phyloP scores from a whole-genome alignment of 768 basidiomycete genomes.

The Dentipellis sp. region DNA sequence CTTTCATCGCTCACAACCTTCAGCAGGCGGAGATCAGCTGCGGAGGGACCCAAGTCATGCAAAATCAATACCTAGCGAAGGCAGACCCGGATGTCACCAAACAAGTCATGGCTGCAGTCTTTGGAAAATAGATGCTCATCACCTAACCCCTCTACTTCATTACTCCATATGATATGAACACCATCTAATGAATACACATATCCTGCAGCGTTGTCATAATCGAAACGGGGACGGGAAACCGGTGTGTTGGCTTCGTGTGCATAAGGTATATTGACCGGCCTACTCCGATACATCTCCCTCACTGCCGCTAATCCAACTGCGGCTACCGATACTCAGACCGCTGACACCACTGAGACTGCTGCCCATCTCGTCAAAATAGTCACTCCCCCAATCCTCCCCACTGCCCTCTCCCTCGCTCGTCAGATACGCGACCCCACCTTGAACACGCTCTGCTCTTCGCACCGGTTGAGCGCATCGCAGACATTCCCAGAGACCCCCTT shows the following conservation, averaged over 20 bases:
- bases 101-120: conserved; percentile 38
- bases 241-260: neutral
- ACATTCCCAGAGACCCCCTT: conserved; percentile 68
- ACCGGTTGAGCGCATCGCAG: conserved; percentile 68
- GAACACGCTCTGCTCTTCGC: conserved; percentile 51
- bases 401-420: conserved; percentile 31
- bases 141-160: no score
- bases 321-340: conserved; percentile 12
- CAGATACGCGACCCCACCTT: conserved; percentile 15
- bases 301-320: conserved; percentile 14
- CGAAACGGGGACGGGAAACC: no score
- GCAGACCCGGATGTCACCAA: conserved; percentile 68
- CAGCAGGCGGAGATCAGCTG: conserved; percentile 51
- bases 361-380: conserved; percentile 19
- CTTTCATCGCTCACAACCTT: neutral
- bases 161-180: no score
- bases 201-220: no score
- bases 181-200: no score
- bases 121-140: conserved; percentile 2
- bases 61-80: conserved; percentile 47
- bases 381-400: conserved; percentile 52
- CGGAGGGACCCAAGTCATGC: conserved; percentile 52
- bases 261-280: neutral
- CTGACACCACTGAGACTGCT: conserved; percentile 14
- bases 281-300: conserved; percentile 13